These are phyloP conservation scores for Aspergillus ibericus DNA, from an alignment of 2,329 filamentous ascomycete species.

Conservation along the genomic window DNA sequence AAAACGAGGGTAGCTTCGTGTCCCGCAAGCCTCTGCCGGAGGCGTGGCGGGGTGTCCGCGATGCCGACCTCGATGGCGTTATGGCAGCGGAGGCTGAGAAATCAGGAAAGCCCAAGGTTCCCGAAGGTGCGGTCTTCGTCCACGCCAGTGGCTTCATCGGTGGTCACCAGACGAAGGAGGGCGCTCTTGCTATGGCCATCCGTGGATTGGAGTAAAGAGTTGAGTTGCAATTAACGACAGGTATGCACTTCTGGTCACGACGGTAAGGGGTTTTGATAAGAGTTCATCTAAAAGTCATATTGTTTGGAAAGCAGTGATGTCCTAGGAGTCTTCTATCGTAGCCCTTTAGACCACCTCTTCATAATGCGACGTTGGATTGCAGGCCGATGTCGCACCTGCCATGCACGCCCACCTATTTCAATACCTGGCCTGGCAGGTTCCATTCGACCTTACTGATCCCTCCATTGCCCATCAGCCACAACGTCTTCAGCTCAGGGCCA, in stretches of 20 bases:
- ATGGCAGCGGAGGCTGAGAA: conserved; percentile 42
- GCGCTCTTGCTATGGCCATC: conserved; percentile 77
- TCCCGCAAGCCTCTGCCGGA: conserved; percentile 90
- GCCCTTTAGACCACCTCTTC: background rate
- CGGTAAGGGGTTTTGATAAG: background rate
- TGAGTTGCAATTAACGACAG: background rate
- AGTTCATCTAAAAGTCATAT: background rate
- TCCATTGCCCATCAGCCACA: conserved; percentile 44
- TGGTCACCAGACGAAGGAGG: conserved; percentile 88
- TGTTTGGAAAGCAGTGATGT: background rate
- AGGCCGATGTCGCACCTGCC: background rate
- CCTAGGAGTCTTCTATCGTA: background rate
- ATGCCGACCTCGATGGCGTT: conserved; percentile 73
- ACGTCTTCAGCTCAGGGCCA: conserved; percentile 37
- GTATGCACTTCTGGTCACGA: background rate
- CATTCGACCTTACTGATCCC: conserved; percentile 43
- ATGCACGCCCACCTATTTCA: conserved; percentile 10
- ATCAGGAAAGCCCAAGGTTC: conserved; percentile 38
- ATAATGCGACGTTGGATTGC: background rate
- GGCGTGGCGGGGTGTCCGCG: conserved; percentile 86
- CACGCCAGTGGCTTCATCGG: conserved; percentile 96
- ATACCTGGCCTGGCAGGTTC: conserved; percentile 35
- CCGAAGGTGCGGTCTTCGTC: conserved; percentile 75
- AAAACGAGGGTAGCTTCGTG: conserved; percentile 80
- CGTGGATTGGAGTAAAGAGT: conserved; percentile 35